Evolutionary conservation across 2,329 filamentous ascomycete species (phyloP).

Genomic region (Alternaria gaisen): DNA sequence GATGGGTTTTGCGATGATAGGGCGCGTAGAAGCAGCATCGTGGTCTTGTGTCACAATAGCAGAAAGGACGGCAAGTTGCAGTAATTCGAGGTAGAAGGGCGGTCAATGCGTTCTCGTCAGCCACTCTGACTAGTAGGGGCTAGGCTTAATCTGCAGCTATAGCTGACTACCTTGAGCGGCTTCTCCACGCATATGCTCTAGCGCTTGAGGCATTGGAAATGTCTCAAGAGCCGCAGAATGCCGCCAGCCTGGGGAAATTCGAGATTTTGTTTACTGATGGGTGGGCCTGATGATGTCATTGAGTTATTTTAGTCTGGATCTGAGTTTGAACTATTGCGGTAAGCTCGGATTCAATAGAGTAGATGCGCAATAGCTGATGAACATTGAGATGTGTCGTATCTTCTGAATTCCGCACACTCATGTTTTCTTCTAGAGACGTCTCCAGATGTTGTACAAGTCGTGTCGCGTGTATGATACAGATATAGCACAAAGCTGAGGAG

Average conservation of each 20-base stretch:
- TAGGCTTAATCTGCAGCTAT: constrained; percentile 7
- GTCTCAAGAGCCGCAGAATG: neutral
- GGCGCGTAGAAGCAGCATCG: constrained; percentile 10
- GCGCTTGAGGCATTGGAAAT: neutral
- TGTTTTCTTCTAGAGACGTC: constrained; percentile 27
- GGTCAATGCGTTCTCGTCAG: constrained; percentile 9
- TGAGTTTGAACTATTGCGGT: constrained; percentile 8
- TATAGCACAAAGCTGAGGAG: constrained; percentile 49
- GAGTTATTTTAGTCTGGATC: neutral
- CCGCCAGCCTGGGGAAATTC: neutral
- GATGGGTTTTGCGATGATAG: neutral
- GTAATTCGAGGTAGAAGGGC: constrained; percentile 9
- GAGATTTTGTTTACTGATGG: neutral
- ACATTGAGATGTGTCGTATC: constrained; percentile 7
- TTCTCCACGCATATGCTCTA: neutral
- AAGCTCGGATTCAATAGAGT: constrained; percentile 3
- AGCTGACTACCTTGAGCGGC: neutral
- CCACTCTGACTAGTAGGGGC: constrained; percentile 10
- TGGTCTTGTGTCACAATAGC: constrained; percentile 4
- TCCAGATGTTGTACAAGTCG: constrained; percentile 43
- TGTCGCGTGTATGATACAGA: constrained; percentile 43
- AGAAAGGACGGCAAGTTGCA: constrained; percentile 3
- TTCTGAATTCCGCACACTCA: constrained; percentile 17
- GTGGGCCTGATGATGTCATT: constrained; percentile 19
- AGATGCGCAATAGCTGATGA: neutral